phyloP scores from a whole-genome alignment of 495 filamentous ascomycete genomes.

The Xylona heveae region DNA sequence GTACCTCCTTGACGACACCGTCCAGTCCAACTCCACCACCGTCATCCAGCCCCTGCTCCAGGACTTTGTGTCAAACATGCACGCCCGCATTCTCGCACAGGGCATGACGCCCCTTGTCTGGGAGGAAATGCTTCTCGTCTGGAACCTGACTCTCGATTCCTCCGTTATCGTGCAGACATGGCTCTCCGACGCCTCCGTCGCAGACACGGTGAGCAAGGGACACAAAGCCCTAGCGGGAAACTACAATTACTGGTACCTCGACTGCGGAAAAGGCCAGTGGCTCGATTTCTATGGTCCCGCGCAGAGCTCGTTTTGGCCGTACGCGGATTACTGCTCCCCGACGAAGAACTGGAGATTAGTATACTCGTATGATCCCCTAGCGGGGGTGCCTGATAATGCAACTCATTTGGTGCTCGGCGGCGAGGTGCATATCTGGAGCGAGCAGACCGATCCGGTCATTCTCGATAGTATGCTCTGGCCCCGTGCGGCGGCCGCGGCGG shows the following conservation, averaged over 20 bases:
- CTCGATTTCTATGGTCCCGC: slow-evolving; percentile 17
- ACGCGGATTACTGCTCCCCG: slow-evolving; percentile 55
- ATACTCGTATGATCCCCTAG: slow-evolving; percentile 53
- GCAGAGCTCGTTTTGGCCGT: slow-evolving; percentile 31
- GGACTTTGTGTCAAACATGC: slow-evolving; percentile 42
- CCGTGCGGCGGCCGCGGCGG: slow-evolving; percentile 41
- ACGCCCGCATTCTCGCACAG: slow-evolving; percentile 29
- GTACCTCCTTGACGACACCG: slow-evolving; percentile 47
- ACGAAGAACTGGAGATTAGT: slow-evolving; percentile 56
- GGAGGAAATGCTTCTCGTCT: slow-evolving; percentile 63
- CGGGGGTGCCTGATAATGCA: slow-evolving; percentile 33
- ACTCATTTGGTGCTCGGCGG: slow-evolving; percentile 49
- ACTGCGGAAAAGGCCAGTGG: slow-evolving; percentile 64
- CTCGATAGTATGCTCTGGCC: slow-evolving; percentile 59
- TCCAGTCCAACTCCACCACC: slow-evolving; percentile 33
- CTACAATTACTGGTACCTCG: slow-evolving; percentile 67
- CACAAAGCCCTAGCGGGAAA: slow-evolving; percentile 49
- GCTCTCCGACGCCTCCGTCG: slow-evolving; percentile 33
- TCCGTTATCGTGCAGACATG: slow-evolving; percentile 55
- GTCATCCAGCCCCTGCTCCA: slow-evolving; percentile 53
- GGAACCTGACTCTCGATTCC: slow-evolving; percentile 43
- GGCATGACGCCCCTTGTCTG: slow-evolving; percentile 52
- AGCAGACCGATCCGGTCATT: slow-evolving; percentile 49
- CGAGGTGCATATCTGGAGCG: slow-evolving; percentile 57
- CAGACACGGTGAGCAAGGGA: slow-evolving; percentile 31